Evolutionary conservation across 2,329 filamentous ascomycete species (phyloP).

Genomic region (Fusarium humuli): DNA sequence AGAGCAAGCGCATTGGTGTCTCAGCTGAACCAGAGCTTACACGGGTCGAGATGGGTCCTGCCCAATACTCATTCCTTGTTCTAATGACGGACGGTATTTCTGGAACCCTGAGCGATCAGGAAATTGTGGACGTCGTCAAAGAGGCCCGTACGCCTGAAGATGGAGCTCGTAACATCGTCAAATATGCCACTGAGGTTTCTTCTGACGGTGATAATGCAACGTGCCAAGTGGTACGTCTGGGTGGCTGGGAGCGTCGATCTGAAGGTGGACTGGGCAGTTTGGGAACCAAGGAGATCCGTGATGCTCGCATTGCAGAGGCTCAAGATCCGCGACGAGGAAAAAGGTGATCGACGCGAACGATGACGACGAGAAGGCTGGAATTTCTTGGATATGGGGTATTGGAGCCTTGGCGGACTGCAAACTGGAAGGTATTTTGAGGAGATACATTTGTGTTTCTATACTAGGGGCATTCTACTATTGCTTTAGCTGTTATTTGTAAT

Average conservation of each 20-base stretch:
- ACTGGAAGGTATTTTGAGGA: not conserved
- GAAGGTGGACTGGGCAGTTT: constrained; percentile 91
- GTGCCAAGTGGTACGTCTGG: constrained; percentile 73
- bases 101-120: constrained; percentile 87
- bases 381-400: constrained; percentile 10
- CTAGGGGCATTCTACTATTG: constrained; percentile 14
- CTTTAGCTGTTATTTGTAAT: constrained; percentile 34
- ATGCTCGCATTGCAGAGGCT: constrained; percentile 84
- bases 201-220: constrained; percentile 75
- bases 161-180: constrained; percentile 81
- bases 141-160: constrained; percentile 92
- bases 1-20: constrained; percentile 90
- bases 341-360: constrained; percentile 48
- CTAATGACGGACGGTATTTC: constrained; percentile 91
- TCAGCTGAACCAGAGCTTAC: constrained; percentile 92
- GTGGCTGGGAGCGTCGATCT: constrained; percentile 76
- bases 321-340: constrained; percentile 81
- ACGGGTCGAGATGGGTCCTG: constrained; percentile 81
- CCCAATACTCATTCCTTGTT: constrained; percentile 89
- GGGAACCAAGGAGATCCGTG: constrained; percentile 91
- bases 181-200: constrained; percentile 88
- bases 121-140: constrained; percentile 95
- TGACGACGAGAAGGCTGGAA: not conserved
- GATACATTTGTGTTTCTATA: constrained; percentile 21
- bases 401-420: not conserved